These are phyloP conservation scores for Chenopodium quinoa DNA, from an alignment of 148 eudicot species.

Conservation along the genomic window DNA sequence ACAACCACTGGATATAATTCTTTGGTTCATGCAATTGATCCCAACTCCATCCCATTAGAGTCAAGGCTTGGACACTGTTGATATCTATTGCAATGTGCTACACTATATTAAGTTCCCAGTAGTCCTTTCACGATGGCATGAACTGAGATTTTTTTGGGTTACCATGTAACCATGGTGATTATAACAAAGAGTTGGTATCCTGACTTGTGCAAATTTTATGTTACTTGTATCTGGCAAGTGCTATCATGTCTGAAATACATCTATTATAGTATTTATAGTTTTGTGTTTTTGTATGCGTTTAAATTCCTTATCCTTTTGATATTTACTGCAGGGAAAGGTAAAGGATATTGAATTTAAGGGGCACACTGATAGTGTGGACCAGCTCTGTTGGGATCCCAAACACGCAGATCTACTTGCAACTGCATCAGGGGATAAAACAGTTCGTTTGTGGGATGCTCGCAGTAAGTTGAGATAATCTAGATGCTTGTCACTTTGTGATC, in stretches of 20 bases:
- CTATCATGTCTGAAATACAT: not conserved
- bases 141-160: not conserved
- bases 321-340: slow-evolving; percentile 65
- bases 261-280: not conserved
- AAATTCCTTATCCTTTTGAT: not conserved
- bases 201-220: not conserved
- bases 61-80: too few species aligned
- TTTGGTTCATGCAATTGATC: too few species aligned
- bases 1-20: too few species aligned
- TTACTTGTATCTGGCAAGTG: not conserved
- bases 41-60: too few species aligned
- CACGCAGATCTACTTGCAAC: slow-evolving; percentile 90
- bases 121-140: not conserved
- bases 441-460: slow-evolving; percentile 98
- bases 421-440: slow-evolving; percentile 97
- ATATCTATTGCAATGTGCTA: too few species aligned
- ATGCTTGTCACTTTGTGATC: not conserved
- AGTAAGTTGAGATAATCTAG: slow-evolving; percentile 48
- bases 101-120: not conserved
- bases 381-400: slow-evolving; percentile 98
- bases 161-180: not conserved
- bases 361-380: slow-evolving; percentile 96
- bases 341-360: slow-evolving; percentile 94
- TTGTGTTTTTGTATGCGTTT: not conserved
- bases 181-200: not conserved